Evolutionary conservation across 2,329 filamentous ascomycete genomes (phyloP).

Genomic region (Botrytis fabae): DNA sequence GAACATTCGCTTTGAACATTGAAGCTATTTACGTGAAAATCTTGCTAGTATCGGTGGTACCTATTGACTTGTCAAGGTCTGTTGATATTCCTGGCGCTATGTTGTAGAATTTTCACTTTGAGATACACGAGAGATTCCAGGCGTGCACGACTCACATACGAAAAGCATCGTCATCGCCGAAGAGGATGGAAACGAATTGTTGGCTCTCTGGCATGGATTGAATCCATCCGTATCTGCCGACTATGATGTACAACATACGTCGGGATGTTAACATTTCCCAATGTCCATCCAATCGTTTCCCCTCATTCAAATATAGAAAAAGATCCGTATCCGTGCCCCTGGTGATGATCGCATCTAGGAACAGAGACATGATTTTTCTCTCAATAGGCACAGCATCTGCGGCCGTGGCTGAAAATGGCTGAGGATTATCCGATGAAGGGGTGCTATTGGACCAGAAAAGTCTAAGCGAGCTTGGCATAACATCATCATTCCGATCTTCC

Average conservation of each 20-base stretch:
- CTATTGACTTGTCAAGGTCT: neutral
- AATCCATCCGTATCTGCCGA: slow-evolving; percentile 3
- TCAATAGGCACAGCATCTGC: slow-evolving; percentile 44
- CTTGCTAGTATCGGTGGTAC: neutral
- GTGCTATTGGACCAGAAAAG: neutral
- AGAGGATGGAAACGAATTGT: neutral
- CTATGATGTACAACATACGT: slow-evolving; percentile 6
- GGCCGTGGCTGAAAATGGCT: slow-evolving; percentile 46
- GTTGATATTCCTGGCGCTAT: neutral
- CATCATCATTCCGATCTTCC: slow-evolving; percentile 18
- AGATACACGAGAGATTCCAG: neutral
- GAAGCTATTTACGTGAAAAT: neutral
- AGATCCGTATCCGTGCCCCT: slow-evolving; percentile 2
- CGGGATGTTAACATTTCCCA: neutral
- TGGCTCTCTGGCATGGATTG: neutral
- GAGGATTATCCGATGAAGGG: slow-evolving; percentile 54
- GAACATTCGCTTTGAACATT: neutral
- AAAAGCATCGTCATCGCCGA: neutral
- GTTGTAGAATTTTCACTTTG: neutral
- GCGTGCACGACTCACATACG: neutral
- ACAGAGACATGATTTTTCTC: neutral
- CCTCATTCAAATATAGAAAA: slow-evolving; percentile 6
- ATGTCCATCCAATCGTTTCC: neutral
- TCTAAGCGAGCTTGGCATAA: slow-evolving; percentile 18
- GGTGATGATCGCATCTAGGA: slow-evolving; percentile 9